phyloP scores from a whole-genome alignment of 139 green algal genomes.

The Asterochloris erici region DNA sequence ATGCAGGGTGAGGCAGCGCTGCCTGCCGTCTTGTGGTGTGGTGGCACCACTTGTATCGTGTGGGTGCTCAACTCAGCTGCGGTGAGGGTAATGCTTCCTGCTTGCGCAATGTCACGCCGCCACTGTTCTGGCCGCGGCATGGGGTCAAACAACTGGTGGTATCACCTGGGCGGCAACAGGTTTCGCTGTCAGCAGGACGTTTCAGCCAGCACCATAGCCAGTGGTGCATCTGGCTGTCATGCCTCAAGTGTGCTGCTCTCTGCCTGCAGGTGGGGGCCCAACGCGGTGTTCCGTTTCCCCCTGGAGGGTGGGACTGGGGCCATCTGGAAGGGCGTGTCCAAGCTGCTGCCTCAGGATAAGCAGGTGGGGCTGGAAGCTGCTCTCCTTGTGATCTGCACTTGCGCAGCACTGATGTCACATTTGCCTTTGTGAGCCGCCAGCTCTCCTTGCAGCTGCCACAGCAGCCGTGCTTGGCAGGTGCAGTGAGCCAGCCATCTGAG shows the following conservation, averaged over 20 bases:
- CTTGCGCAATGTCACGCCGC: too few species aligned
- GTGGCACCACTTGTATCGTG: not conserved
- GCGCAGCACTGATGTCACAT: not conserved
- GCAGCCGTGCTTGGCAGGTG: too few species aligned
- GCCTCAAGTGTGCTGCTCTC: conserved; percentile 67
- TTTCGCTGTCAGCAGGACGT: too few species aligned
- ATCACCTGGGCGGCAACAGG: too few species aligned
- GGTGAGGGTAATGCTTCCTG: too few species aligned
- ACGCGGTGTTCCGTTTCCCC: conserved; percentile 88
- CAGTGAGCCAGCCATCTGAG: too few species aligned
- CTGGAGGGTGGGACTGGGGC: conserved; percentile 77
- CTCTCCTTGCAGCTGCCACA: not conserved
- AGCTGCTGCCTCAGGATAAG: conserved; percentile 68
- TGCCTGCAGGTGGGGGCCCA: conserved; percentile 69
- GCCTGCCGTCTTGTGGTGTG: conserved; percentile 77
- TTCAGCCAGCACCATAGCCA: too few species aligned
- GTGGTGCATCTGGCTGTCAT: too few species aligned
- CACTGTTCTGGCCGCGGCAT: too few species aligned
- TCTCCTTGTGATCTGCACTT: not conserved
- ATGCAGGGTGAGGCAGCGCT: conserved; percentile 75
- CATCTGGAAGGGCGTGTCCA: conserved; percentile 87
- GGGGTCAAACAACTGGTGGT: too few species aligned
- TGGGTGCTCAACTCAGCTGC: too few species aligned
- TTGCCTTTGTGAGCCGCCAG: not conserved
- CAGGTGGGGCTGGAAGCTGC: conserved; percentile 39